Conservation (phyloP, 148 eudicot genomes). For the Arbutus unedo region DNA sequence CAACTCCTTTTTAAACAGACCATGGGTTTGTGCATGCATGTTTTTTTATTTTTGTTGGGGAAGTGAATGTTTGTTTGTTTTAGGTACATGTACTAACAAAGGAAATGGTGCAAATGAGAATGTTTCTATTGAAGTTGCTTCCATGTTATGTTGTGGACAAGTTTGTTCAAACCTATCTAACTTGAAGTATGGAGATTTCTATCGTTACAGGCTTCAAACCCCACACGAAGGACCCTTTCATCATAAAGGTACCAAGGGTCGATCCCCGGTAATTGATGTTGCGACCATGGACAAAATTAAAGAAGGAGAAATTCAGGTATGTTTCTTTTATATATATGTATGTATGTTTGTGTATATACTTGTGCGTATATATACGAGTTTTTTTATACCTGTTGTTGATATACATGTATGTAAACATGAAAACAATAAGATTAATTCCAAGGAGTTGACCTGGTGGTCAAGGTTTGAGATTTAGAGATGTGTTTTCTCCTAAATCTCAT, state of each 20-base stretch:
- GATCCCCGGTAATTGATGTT: constrained; percentile 42
- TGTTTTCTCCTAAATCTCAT: too few relatives aligned
- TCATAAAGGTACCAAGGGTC: constrained; percentile 23
- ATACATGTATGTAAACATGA: too few relatives aligned
- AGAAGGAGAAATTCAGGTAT: constrained; percentile 29
- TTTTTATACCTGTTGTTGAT: too few relatives aligned
- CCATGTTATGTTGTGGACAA: constrained; percentile 28
- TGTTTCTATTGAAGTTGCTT: constrained; percentile 24
- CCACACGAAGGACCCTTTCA: constrained; percentile 36
- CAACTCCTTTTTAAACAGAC: too few relatives aligned
- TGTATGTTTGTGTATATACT: too few relatives aligned
- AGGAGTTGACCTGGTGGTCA: too few relatives aligned
- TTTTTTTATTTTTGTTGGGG: too few relatives aligned
- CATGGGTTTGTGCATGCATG: too few relatives aligned
- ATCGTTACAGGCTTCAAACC: constrained; percentile 26
- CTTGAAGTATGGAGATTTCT: constrained; percentile 22
- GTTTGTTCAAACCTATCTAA: constrained; percentile 13
- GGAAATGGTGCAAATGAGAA: constrained; percentile 27
- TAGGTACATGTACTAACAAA: constrained; percentile 32
- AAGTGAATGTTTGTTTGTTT: background rate
- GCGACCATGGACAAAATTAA: constrained; percentile 32
- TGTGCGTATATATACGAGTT: too few relatives aligned
- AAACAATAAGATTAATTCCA: too few relatives aligned
- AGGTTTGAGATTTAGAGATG: too few relatives aligned
- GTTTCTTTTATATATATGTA: too few relatives aligned